A percentile compares a stretch with the other conserved stretches of the same genome.
Evolutionary conservation across 306 rosid genomes (phyloP).

Genomic region (Hippophae gyantsensis): DNA sequence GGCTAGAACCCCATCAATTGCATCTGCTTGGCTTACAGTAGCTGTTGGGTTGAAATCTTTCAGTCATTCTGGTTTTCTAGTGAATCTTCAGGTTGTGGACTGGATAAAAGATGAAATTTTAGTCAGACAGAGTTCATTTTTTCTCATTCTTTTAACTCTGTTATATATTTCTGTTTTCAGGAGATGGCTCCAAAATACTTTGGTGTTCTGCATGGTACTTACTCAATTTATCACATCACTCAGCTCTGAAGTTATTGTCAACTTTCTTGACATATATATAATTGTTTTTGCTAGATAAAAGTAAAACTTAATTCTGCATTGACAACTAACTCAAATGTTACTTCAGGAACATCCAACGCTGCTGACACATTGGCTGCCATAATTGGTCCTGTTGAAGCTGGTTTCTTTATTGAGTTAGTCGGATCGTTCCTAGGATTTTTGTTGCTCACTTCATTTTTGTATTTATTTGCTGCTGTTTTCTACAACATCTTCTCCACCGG

Average conservation of each 20-base stretch:
- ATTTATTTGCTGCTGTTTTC: constrained; percentile 72
- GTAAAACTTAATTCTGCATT: not conserved
- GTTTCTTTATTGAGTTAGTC: constrained; percentile 72
- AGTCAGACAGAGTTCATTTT: not conserved
- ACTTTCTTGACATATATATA: too few species aligned
- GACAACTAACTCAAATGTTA: constrained; percentile 14
- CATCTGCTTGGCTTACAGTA: constrained; percentile 88
- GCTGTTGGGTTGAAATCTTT: constrained; percentile 92
- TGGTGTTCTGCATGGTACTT: constrained; percentile 85
- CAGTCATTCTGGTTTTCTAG: constrained; percentile 92
- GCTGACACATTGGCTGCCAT: constrained; percentile 89
- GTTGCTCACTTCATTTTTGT: constrained; percentile 60
- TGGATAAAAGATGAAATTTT: constrained; percentile 2
- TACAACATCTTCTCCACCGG: constrained; percentile 67
- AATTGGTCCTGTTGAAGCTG: constrained; percentile 83
- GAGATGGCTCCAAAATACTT: constrained; percentile 85
- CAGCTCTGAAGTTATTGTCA: not conserved
- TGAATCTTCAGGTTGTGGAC: constrained; percentile 78
- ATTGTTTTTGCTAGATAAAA: too few species aligned
- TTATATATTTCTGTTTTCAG: constrained; percentile 35
- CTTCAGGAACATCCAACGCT: constrained; percentile 76
- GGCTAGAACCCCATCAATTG: constrained; percentile 56
- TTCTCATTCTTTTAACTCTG: constrained; percentile 15
- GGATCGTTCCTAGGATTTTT: constrained; percentile 90
- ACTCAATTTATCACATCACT: constrained; percentile 4